Evolutionary conservation across 1,284 basidiomycete genomes (phyloP), one percentile per base, ranked within the genome.

Genomic region (Ganoderma multipileum): DNA sequence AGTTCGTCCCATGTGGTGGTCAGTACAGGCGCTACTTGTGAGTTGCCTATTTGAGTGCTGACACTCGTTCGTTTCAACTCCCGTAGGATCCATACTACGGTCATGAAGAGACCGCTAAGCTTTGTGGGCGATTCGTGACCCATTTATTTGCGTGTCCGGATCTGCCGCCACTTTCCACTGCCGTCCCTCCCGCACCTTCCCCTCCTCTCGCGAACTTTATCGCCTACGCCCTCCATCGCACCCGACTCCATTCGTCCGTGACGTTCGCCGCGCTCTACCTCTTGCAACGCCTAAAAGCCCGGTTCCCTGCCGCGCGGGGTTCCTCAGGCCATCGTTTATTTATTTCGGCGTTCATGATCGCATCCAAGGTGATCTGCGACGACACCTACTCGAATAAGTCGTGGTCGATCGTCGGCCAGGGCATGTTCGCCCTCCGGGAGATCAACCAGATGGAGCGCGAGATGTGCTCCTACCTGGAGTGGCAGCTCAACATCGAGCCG

Each of bases 331-430:
- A 98, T 76, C 89, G 96, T 0, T 81, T 98, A 0, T 97, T 97
- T 79, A 92, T 98, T 14, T 96, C 94, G 0, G 95, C 96, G 0
- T 95, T 96, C 79, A 98, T 98, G 96, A 95, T 98, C 71, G 91
- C 92, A 0, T 92, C 90, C 4, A 96, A 96, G 80, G 93, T 95
- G 23, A 94, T 96, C 73, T 96, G 95, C 81, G 96, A 98, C 84
- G 95, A 98, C 79, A 98, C 96, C 0, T 97, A 97, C 78, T 96
- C 94, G 20, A 98, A 98, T 88, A 96, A 97, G 81, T 96, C 94
- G 0, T 98, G 96, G 96, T 90, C 91, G 26, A 94, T 98, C 62
- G 96, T 98, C 60, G 95, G 94, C 0, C 95, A 97, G 79, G 92
- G 91, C 63, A 93, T 97, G 91, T 97, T 97, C 76, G 89, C 90